These are phyloP conservation scores for Syzygium aromaticum DNA, from an alignment of 345 rosid genomes.

Conservation along the genomic window DNA sequence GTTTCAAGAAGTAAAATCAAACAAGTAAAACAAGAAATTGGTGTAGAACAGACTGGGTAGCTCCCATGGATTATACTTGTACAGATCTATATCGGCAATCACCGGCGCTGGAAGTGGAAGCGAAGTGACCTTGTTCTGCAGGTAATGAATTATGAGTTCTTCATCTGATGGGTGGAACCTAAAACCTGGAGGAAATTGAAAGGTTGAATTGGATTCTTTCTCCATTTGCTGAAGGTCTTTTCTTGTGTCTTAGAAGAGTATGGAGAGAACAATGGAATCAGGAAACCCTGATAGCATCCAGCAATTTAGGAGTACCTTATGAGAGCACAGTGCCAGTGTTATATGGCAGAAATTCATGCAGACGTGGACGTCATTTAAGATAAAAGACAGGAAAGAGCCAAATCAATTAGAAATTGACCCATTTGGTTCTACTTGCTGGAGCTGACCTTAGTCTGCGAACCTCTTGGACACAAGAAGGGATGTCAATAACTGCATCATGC, in stretches of 20 bases:
- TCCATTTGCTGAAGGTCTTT: conserved; percentile 9
- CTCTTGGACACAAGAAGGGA: background rate
- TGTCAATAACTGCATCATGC: background rate
- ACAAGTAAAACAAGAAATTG: background rate
- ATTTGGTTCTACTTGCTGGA: background rate
- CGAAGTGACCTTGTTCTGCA: conserved; percentile 33
- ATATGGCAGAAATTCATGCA: conserved; percentile 2
- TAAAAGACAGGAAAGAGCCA: background rate
- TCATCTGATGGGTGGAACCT: conserved; percentile 53
- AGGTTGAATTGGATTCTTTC: conserved; percentile 1
- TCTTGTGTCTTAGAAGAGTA: background rate
- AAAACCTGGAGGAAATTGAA: conserved; percentile 45
- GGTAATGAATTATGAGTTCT: conserved; percentile 34
- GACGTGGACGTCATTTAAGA: background rate
- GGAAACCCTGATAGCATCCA: background rate
- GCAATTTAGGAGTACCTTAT: background rate
- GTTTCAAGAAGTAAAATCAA: background rate
- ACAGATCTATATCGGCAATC: conserved; percentile 42
- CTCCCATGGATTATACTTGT: conserved; percentile 47
- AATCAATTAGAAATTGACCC: background rate
- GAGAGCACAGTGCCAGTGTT: background rate
- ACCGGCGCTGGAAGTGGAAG: conserved; percentile 35
- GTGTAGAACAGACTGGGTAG: conserved; percentile 27
- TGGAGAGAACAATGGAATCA: background rate
- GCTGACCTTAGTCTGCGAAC: background rate